Evolutionary conservation across 495 filamentous ascomycete species (phyloP).

Genomic region (Recurvomyces mirabilis): DNA sequence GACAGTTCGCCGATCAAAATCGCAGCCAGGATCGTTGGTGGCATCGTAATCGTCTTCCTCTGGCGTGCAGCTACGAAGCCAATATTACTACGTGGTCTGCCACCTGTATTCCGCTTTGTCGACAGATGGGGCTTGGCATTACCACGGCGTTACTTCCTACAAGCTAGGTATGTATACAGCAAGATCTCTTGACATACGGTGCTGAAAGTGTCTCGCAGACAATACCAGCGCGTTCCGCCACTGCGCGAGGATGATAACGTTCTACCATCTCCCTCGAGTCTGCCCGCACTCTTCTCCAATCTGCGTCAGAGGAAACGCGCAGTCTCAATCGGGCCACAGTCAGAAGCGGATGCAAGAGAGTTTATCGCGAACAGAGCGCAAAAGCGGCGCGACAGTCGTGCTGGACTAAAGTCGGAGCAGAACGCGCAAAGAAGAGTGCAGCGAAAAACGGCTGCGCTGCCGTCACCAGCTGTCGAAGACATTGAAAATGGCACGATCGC

Average conservation of each 20-base stretch:
- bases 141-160: slow-evolving; percentile 79
- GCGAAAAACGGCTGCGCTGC: neutral
- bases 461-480: neutral
- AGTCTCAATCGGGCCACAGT: slow-evolving; percentile 87
- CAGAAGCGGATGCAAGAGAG: slow-evolving; percentile 91
- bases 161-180: slow-evolving; percentile 55
- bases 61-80: slow-evolving; percentile 89
- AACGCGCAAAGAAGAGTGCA: too few relatives aligned
- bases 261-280: slow-evolving; percentile 70
- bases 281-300: slow-evolving; percentile 64
- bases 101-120: slow-evolving; percentile 76
- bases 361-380: slow-evolving; percentile 85
- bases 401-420: slow-evolving; percentile 5
- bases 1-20: slow-evolving; percentile 47
- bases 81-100: slow-evolving; percentile 59
- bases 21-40: slow-evolving; percentile 56
- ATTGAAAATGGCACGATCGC: neutral
- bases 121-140: slow-evolving; percentile 66
- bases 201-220: slow-evolving; percentile 30
- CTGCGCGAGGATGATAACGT: slow-evolving; percentile 73
- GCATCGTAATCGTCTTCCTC: slow-evolving; percentile 70
- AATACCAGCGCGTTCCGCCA: slow-evolving; percentile 76
- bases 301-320: slow-evolving; percentile 68
- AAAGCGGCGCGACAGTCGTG: slow-evolving; percentile 61
- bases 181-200: neutral